A percentile compares a stretch with the other conserved stretches of the same genome.
Evolutionary conservation across 1,284 basidiomycete genomes (phyloP).

Genomic region (Golubevia sp.): DNA sequence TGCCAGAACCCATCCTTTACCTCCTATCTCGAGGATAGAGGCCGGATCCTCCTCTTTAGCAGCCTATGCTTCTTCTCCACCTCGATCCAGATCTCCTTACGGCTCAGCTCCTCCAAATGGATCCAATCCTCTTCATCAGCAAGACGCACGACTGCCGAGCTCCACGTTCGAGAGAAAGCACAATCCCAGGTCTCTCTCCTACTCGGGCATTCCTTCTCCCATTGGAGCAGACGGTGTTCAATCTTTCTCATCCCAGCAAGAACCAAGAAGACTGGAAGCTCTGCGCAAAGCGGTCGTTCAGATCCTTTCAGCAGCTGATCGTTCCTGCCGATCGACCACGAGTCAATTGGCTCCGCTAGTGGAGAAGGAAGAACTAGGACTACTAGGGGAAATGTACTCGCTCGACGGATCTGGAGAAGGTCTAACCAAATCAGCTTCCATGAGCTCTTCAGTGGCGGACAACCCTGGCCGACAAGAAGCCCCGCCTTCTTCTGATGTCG

Average conservation of each 20-base stretch:
- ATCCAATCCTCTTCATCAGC: too few relatives aligned
- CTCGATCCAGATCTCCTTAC: conserved; percentile 3
- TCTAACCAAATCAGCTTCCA: not conserved
- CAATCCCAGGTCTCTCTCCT: too few relatives aligned
- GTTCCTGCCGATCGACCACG: conserved; percentile 15
- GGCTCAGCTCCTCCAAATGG: too few relatives aligned
- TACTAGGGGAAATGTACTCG: conserved; percentile 39
- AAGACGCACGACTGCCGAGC: too few relatives aligned
- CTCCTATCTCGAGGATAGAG: conserved; percentile 57
- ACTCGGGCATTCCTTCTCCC: too few relatives aligned
- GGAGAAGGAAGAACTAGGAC: conserved; percentile 30
- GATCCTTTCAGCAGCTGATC: conserved; percentile 14
- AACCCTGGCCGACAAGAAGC: not conserved
- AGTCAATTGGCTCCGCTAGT: conserved; percentile 16
- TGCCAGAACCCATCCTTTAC: conserved; percentile 33
- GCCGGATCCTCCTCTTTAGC: conserved; percentile 19
- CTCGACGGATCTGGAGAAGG: conserved; percentile 16
- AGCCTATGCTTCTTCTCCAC: conserved; percentile 17
- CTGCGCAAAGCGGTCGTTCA: conserved; percentile 8
- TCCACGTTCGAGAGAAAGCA: too few relatives aligned
- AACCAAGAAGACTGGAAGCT: conserved; percentile 6
- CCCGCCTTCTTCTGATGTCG: too few relatives aligned
- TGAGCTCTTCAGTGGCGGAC: not conserved
- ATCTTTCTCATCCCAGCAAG: not conserved
- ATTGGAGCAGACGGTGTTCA: not conserved